Base-by-base conservation (phyloP, 1,284 basidiomycete genomes). In the Marasmius oreades region DNA sequence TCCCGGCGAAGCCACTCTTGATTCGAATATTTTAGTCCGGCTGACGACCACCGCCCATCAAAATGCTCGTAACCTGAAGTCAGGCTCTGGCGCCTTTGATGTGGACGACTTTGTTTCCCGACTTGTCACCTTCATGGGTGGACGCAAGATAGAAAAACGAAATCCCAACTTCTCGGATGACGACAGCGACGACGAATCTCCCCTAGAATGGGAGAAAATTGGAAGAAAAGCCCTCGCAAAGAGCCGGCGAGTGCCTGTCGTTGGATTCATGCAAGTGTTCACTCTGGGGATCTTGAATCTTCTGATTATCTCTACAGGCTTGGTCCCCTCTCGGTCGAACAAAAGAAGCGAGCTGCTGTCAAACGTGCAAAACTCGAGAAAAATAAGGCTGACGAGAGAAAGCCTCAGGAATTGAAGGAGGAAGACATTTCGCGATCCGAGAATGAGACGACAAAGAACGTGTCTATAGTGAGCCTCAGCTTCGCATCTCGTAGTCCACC, bases 1-100 rank as follows among this genome's bases (percentile, higher is more conserved):
- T 6, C 87, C 90, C 0, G 84, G 86, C 53, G 91, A 93, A 64
- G 91, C 91, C 2, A 88, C 87, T 0, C 77, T 92, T 5, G 90
- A 93, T 68, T 90, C 91, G 0, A 76, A 78, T n/a, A 76, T 91
- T 44, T 79, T 92, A 7, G 69, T 89, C 0, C 80, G 80, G 65
- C 82, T 86, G 18, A 88, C 90, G 5, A 82, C 79, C 56, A 79
- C 88, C 64, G 79, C 85, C 55, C 86, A 88, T 1, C 82, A 86
- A 63, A 92, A 93, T 68, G 92, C 92, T 12, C 86, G 90, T 37
- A 84, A 86, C n/a, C 85, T 94, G 81, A 92, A 90, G 69, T 85
- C 90, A 0, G 90, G 90, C 54, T 81, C 82, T 0, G 87, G 89
- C 50, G 84, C 84, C 16, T 94, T 95, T 66, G 93, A 95, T 66